These are phyloP conservation scores for Exophiala viscosa DNA, from an alignment of 2,329 filamentous ascomycete species.

Conservation along the genomic window DNA sequence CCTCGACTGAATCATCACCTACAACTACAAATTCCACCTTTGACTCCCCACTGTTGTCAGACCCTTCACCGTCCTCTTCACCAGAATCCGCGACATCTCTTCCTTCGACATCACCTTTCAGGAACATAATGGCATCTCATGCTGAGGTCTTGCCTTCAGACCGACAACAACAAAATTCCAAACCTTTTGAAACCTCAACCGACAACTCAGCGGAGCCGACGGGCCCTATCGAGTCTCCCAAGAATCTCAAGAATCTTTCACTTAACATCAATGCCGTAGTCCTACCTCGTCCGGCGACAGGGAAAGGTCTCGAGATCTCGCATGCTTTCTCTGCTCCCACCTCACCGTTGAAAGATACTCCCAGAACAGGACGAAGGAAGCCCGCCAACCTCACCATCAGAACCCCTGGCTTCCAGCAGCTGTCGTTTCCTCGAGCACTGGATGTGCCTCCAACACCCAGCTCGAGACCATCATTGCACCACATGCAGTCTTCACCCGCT, in stretches of 20 bases:
- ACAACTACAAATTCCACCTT: slow-evolving; percentile 91
- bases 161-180: slow-evolving; percentile 26
- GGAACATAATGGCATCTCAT: slow-evolving; percentile 33
- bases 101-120: slow-evolving; percentile 48
- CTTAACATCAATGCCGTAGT: slow-evolving; percentile 55
- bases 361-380: slow-evolving; percentile 53
- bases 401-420: slow-evolving; percentile 51
- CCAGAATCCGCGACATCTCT: slow-evolving; percentile 82
- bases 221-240: slow-evolving; percentile 34
- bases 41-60: slow-evolving; percentile 83
- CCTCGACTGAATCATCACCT: slow-evolving; percentile 89
- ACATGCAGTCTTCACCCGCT: slow-evolving; percentile 61
- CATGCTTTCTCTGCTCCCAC: slow-evolving; percentile 49
- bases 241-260: slow-evolving; percentile 62
- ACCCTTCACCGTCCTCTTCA: slow-evolving; percentile 86
- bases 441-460: slow-evolving; percentile 58
- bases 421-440: slow-evolving; percentile 46
- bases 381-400: slow-evolving; percentile 59
- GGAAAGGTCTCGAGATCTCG: slow-evolving; percentile 45
- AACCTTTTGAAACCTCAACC: slow-evolving; percentile 19
- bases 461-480: slow-evolving; percentile 52
- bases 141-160: not conserved
- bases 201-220: slow-evolving; percentile 40
- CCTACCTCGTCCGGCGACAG: slow-evolving; percentile 45
- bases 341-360: slow-evolving; percentile 56